phyloP scores from a whole-genome alignment of 257 asterid genomes.

The Striga asiatica region DNA sequence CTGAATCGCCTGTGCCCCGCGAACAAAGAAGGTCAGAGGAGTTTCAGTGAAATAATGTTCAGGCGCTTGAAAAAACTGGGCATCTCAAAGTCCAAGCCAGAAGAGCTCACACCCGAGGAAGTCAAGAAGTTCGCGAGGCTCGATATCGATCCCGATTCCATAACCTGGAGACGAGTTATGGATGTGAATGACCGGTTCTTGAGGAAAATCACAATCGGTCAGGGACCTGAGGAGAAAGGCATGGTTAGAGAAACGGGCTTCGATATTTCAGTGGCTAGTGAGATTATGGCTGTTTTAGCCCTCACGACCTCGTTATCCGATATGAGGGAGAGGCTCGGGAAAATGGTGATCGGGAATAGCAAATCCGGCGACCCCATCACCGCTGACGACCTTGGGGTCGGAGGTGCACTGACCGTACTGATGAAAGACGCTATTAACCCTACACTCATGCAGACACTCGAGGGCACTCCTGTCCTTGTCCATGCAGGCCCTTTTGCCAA shows the following conservation, averaged over 20 bases:
- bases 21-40: constrained; percentile 66
- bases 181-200: constrained; percentile 91
- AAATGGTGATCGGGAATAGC: constrained; percentile 95
- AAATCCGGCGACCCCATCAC: constrained; percentile 87
- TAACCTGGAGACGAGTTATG: constrained; percentile 98
- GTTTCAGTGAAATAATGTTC: constrained; percentile 68
- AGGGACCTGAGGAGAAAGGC: constrained; percentile 98
- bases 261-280: constrained; percentile 93
- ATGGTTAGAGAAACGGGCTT: constrained; percentile 94
- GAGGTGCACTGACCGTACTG: constrained; percentile 88
- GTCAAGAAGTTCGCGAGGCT: constrained; percentile 77
- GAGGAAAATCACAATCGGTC: constrained; percentile 81
- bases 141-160: constrained; percentile 75
- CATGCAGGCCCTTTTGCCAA: constrained; percentile 98
- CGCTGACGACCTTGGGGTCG: constrained; percentile 95
- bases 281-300: constrained; percentile 96
- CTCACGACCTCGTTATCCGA: constrained; percentile 83
- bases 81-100: constrained; percentile 67
- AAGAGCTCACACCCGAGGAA: constrained; percentile 85
- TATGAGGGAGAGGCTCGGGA: constrained; percentile 96
- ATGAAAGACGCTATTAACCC: constrained; percentile 97
- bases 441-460: constrained; percentile 95
- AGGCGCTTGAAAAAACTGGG: constrained; percentile 77
- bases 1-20: constrained; percentile 83
- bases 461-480: constrained; percentile 91